Evolutionary conservation across 1,139 yeast genomes (phyloP).

Genomic region (Suzukiozyma palmioleophila): DNA sequence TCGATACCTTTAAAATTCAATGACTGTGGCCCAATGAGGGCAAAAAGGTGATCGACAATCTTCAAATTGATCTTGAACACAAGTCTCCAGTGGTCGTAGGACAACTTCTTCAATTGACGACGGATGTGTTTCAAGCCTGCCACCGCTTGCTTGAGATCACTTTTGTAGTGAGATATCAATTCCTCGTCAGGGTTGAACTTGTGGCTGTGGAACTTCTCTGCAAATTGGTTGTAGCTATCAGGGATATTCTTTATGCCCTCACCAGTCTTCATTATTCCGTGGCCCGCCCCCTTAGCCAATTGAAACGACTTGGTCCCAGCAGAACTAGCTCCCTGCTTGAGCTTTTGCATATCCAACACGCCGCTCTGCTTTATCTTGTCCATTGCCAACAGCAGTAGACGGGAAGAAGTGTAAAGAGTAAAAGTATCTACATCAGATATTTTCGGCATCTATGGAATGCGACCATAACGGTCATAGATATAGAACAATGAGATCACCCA

Average conservation of each 20-base stretch:
- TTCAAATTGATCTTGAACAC: constrained; percentile 31
- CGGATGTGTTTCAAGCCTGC: constrained; percentile 41
- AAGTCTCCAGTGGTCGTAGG: constrained; percentile 30
- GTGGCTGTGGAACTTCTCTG: constrained; percentile 16
- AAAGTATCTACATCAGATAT: too few species aligned
- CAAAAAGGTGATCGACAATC: constrained; percentile 27
- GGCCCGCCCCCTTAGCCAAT: neutral
- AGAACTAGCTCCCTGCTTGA: constrained; percentile 2
- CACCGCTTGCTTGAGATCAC: constrained; percentile 37
- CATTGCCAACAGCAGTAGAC: too few species aligned
- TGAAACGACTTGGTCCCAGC: neutral
- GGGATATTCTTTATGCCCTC: neutral
- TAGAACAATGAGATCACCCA: too few species aligned
- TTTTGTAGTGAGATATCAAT: constrained; percentile 36
- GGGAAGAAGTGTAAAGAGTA: too few species aligned
- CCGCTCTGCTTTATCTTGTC: too few species aligned
- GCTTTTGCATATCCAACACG: neutral
- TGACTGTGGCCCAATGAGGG: constrained; percentile 35
- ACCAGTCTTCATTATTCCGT: neutral
- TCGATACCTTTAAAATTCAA: constrained; percentile 44
- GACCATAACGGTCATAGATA: too few species aligned
- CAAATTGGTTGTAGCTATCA: constrained; percentile 6
- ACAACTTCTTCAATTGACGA: constrained; percentile 31
- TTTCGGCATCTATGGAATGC: too few species aligned
- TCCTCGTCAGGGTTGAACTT: constrained; percentile 39